Evolutionary conservation across 257 asterid genomes (phyloP).

Genomic region (Ehretia macrophylla): DNA sequence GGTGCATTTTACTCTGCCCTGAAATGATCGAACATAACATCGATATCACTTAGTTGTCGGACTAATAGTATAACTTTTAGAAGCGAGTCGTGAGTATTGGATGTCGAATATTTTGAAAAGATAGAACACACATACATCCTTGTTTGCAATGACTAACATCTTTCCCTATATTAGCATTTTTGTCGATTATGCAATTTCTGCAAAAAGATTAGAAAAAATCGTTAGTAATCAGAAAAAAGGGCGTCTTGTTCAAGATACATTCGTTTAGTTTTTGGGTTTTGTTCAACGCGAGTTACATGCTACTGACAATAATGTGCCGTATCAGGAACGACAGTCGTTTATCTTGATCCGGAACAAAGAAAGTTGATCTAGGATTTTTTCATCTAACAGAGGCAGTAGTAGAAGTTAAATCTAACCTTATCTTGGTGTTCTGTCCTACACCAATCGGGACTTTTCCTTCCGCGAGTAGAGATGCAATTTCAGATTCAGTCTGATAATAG

Average conservation of each 20-base stretch:
- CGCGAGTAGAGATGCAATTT: constrained; percentile 71
- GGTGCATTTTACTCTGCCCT: no score
- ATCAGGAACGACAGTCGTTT: not conserved
- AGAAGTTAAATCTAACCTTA: constrained; percentile 36
- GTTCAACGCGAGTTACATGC: not conserved
- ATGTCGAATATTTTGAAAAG: not conserved
- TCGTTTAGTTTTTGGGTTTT: not conserved
- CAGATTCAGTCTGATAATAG: constrained; percentile 81
- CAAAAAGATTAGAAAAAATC: constrained; percentile 16
- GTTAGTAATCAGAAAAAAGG: constrained; percentile 5
- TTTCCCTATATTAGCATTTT: constrained; percentile 88
- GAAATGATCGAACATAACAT: not conserved
- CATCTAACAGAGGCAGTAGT: not conserved
- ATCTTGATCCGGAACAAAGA: no score
- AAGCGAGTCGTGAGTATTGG: not conserved
- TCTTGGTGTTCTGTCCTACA: constrained; percentile 79
- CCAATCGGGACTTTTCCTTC: constrained; percentile 90
- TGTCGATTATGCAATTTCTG: constrained; percentile 93
- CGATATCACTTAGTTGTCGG: not conserved
- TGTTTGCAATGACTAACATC: constrained; percentile 74
- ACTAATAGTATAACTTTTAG: not conserved
- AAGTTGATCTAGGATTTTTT: no score
- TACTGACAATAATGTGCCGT: not conserved
- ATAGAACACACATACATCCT: constrained; percentile 57
- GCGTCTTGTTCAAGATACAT: not conserved